phyloP scores from a whole-genome alignment of 305 asterid genomes.

The Solanum hybrid region DNA sequence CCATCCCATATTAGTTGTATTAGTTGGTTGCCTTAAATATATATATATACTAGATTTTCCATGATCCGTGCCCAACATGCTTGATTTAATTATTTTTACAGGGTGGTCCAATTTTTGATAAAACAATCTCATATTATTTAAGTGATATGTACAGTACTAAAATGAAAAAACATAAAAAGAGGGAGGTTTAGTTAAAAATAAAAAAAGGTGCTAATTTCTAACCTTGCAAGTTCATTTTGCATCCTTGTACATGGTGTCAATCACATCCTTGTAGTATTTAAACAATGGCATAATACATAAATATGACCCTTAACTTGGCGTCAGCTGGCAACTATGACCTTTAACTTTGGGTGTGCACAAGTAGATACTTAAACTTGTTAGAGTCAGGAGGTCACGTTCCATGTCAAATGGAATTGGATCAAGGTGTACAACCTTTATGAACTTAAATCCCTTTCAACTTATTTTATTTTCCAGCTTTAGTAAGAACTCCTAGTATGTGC shows the following conservation, averaged over 20 bases:
- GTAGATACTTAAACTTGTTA: neutral
- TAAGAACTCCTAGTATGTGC: constrained; percentile 8
- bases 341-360: neutral
- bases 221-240: neutral
- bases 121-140: neutral
- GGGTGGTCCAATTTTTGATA: too few species aligned
- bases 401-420: constrained; percentile 17
- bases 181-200: neutral
- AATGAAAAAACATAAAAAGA: neutral
- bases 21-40: too few species aligned
- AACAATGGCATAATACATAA: neutral
- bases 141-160: neutral
- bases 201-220: neutral
- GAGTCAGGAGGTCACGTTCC: constrained; percentile 17
- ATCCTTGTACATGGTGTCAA: neutral
- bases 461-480: constrained; percentile 10
- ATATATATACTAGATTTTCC: too few species aligned
- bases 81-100: too few species aligned
- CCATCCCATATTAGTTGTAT: too few species aligned
- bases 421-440: constrained; percentile 11
- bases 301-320: too few species aligned
- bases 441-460: constrained; percentile 19
- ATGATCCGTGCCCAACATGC: too few species aligned
- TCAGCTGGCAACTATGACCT: neutral
- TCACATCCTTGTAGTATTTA: constrained; percentile 11